Evolutionary conservation across 768 basidiomycete genomes (phyloP).

Genomic region (Inosperma sp.): DNA sequence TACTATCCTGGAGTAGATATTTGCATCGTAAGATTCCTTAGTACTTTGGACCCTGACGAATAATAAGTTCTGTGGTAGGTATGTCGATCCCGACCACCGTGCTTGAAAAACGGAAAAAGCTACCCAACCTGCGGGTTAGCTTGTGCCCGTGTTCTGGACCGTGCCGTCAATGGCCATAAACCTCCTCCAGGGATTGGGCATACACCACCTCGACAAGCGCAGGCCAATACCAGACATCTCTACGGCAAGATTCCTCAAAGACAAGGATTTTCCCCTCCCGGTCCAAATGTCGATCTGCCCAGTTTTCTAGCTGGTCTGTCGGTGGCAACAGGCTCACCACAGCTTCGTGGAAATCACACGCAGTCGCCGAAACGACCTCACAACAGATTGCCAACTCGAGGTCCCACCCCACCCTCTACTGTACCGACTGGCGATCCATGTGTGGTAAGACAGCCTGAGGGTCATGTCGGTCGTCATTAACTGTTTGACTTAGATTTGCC

Average conservation of each 20-base stretch:
- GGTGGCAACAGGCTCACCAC: too few species aligned
- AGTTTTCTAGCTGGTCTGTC: too few species aligned
- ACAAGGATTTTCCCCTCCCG: background rate
- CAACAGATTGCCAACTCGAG: too few species aligned
- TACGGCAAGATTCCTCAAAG: background rate
- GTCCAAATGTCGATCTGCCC: too few species aligned
- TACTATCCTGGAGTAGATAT: slow-evolving; percentile 12
- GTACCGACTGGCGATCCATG: slow-evolving; percentile 9
- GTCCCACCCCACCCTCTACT: too few species aligned
- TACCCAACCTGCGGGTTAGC: slow-evolving; percentile 28
- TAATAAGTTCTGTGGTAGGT: slow-evolving; percentile 14
- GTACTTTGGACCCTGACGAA: slow-evolving; percentile 3
- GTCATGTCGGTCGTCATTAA: background rate
- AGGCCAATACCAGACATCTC: too few species aligned
- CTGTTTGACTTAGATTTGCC: slow-evolving; percentile 17
- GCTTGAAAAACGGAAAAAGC: slow-evolving; percentile 16
- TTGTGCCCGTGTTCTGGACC: slow-evolving; percentile 16
- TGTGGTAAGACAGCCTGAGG: slow-evolving; percentile 17
- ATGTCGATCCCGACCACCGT: slow-evolving; percentile 18
- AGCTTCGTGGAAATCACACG: too few species aligned
- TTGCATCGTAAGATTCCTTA: slow-evolving; percentile 11
- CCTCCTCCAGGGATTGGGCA: background rate
- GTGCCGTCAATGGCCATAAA: background rate
- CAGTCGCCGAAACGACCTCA: too few species aligned
- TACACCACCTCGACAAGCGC: too few species aligned